phyloP scores from a whole-genome alignment of 1,139 yeast species.

The Yamadazyma dushanensis region DNA sequence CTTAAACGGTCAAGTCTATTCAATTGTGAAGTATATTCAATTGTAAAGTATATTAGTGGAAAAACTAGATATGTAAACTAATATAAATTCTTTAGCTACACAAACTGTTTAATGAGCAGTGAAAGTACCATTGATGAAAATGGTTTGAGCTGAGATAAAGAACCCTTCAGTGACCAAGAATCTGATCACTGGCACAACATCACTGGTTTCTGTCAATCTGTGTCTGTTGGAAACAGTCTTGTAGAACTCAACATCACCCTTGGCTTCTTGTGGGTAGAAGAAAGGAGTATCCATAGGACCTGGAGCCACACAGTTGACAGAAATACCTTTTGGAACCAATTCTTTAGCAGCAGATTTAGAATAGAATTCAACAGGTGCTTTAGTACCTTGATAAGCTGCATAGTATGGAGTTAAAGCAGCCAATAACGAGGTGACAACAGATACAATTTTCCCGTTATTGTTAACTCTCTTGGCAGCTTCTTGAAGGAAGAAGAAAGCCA shows the following conservation, averaged over 20 bases:
- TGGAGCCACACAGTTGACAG: constrained; percentile 63
- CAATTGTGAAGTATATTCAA: not conserved
- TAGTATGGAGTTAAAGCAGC: constrained; percentile 66
- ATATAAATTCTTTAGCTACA: too few species aligned
- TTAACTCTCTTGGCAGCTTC: constrained; percentile 54
- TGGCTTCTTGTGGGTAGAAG: constrained; percentile 59
- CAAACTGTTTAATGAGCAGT: constrained; percentile 59
- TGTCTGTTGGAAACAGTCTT: constrained; percentile 49
- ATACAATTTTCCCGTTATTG: constrained; percentile 54
- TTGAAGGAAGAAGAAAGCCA: constrained; percentile 62
- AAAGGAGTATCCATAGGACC: constrained; percentile 77
- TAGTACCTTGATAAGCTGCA: constrained; percentile 59
- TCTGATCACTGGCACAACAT: constrained; percentile 62
- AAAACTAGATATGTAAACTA: too few species aligned
- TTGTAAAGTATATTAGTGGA: not conserved
- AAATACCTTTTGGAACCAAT: constrained; percentile 45
- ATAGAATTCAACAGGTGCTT: constrained; percentile 62
- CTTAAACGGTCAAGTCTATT: not conserved
- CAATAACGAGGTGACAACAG: constrained; percentile 60
- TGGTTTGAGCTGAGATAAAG: constrained; percentile 72
- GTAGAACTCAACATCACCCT: constrained; percentile 53
- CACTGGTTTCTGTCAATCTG: constrained; percentile 57
- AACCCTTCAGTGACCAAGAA: constrained; percentile 64
- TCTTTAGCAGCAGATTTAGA: constrained; percentile 60
- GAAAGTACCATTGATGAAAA: constrained; percentile 65